Conservation (phyloP, 192 early-diverging fungal species). For the Globomyces pollinis-pini region DNA sequence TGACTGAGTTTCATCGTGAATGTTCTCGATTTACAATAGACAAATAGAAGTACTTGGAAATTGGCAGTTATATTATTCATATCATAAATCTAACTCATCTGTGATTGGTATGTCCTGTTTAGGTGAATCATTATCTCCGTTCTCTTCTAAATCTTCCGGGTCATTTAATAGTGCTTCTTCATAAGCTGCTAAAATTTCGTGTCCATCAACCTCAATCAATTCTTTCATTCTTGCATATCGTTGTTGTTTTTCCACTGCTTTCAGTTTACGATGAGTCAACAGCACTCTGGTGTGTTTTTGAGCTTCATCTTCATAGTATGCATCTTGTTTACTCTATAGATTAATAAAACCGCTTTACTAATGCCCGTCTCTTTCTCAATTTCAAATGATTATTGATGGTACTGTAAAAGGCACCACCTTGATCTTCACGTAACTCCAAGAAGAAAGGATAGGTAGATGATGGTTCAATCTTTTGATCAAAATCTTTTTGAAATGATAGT, state of each 20-base stretch:
- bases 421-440: neutral
- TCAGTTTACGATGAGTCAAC: neutral
- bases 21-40: too few species aligned
- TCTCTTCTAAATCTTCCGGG: too few species aligned
- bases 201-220: neutral
- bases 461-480: neutral
- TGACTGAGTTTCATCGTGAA: too few species aligned
- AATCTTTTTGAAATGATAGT: neutral
- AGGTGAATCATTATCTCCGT: too few species aligned
- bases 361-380: neutral
- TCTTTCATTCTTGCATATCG: conserved; percentile 2
- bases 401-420: conserved; percentile 12
- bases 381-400: neutral
- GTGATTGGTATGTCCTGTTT: too few species aligned
- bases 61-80: too few species aligned
- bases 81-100: too few species aligned
- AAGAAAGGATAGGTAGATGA: conserved; percentile 6
- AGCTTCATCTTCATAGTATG: neutral
- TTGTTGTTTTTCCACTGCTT: neutral
- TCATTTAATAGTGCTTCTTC: neutral
- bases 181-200: too few species aligned
- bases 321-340: conserved; percentile 1
- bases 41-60: too few species aligned
- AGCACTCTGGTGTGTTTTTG: conserved; percentile 6
- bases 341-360: neutral